Base-by-base conservation (phyloP, 1,139 yeast genomes). In the Pichia sp. region DNA sequence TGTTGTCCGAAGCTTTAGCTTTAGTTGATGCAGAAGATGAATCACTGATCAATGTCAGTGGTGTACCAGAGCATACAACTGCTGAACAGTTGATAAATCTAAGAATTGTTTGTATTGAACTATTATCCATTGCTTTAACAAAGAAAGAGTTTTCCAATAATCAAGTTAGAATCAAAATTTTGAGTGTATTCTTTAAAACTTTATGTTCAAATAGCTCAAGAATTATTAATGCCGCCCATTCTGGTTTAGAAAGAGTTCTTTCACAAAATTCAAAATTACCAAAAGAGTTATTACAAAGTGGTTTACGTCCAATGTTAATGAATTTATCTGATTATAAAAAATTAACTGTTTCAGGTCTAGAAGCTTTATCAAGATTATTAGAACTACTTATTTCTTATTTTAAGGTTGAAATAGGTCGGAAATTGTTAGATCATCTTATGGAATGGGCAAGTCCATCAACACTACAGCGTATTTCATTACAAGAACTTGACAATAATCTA, bases 1-100 rank as follows among this genome's bases (percentile, higher is more conserved):
- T 95, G 55, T 72, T 95, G 34, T 80, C 87, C 56, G 99, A 95
- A 67, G 96, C 97, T 0, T 74, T 93, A 56, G 96, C 96, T 0
- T 73, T 95, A 49, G 97, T 95, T 5, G 99, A 93, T 70, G 99
- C 99, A 0, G 99, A 95, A 57, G 99, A 95, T 67, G 96, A 90
- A 63, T 88, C 96, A 1, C 74, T 95, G 56, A 90, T 96, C 0
- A 87, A 90, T 60, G 88, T 89, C 0, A 95, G 87, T 62, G 79
- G 95, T 48, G 82, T 88, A 5, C 80, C 87, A 48, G 99, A 95
- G 62, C 83, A 90, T 64, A 79, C 91, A 53, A 91, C 97, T 0
- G 78, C 96, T 0, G 91, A 89, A 62, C 97, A 91, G 62, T 73
- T 95, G 53, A 83, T 89, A 18, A 90, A 87, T 60, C 71, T 95